A percentile compares a stretch with the other conserved stretches of the same genome.
Conservation (phyloP, 768 basidiomycete genomes). For the Boletus patriciae region DNA sequence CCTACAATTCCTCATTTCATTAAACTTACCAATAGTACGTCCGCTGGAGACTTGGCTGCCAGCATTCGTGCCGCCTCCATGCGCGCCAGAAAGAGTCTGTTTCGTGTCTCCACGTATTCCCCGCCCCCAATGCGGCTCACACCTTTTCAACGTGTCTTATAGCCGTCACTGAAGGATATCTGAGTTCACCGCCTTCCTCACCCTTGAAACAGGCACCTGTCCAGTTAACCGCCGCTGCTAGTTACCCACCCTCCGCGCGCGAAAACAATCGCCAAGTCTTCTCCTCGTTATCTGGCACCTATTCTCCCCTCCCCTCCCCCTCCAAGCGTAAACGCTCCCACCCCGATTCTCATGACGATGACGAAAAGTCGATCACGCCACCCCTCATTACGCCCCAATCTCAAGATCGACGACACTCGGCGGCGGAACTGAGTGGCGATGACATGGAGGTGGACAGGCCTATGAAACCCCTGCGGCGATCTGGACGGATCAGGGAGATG, state of each 20-base stretch:
- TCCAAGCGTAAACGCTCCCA: constrained; percentile 37
- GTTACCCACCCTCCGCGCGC: constrained; percentile 55
- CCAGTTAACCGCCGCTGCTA: constrained; percentile 16
- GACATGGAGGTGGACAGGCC: constrained; percentile 34
- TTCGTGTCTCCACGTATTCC: constrained; percentile 15
- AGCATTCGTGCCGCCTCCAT: constrained; percentile 56
- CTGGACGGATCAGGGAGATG: constrained; percentile 30
- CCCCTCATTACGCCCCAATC: constrained; percentile 19
- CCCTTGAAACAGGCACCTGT: constrained; percentile 32
- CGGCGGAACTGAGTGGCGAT: constrained; percentile 28
- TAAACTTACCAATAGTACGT: constrained; percentile 32
- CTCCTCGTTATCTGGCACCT: constrained; percentile 37
- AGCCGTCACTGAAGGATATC: constrained; percentile 69
- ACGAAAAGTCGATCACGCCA: constrained; percentile 18
- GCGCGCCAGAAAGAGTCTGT: constrained; percentile 62
- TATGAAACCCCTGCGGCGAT: constrained; percentile 38
- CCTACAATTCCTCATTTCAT: constrained; percentile 8
- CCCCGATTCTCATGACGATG: constrained; percentile 23
- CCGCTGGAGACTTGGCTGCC: constrained; percentile 50
- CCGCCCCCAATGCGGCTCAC: constrained; percentile 30
- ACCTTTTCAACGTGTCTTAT: constrained; percentile 25
- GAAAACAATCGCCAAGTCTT: constrained; percentile 55
- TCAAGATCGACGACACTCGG: constrained; percentile 24
- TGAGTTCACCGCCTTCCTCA: constrained; percentile 39
- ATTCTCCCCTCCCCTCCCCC: constrained; percentile 33